A percentile compares a stretch with the other conserved stretches of the same genome.
phyloP scores from a whole-genome alignment of 495 filamentous ascomycete genomes.

The Penicillium robsamsonii region DNA sequence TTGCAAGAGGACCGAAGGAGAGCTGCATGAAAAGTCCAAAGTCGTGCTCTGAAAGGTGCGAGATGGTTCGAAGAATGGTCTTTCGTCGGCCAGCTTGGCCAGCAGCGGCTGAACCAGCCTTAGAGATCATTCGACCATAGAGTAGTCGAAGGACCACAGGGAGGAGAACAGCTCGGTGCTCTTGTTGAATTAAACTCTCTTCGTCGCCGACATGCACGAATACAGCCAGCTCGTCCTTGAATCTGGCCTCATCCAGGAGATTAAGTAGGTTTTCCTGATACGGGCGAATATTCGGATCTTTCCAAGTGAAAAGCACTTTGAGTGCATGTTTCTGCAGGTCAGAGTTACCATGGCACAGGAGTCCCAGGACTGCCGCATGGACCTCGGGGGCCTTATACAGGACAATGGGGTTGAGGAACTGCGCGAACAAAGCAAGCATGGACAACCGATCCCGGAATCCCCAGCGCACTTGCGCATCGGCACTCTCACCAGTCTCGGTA shows the following conservation, averaged over 20 bases:
- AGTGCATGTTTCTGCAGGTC: conserved; percentile 83
- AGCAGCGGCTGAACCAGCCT: conserved; percentile 56
- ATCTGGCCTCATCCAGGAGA: conserved; percentile 84
- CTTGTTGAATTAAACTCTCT: conserved; percentile 68
- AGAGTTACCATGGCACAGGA: conserved; percentile 81
- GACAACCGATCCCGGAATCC: conserved; percentile 73
- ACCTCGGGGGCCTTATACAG: conserved; percentile 77
- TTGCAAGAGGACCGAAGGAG: conserved; percentile 66
- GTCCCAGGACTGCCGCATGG: conserved; percentile 64
- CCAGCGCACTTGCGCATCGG: conserved; percentile 40
- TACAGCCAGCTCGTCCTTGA: conserved; percentile 85
- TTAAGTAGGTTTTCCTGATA: conserved; percentile 88
- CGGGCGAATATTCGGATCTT: conserved; percentile 64
- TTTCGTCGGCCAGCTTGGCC: conserved; percentile 61
- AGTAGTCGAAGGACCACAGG: conserved; percentile 84
- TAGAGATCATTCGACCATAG: conserved; percentile 83
- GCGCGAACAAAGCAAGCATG: conserved; percentile 76
- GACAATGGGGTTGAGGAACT: conserved; percentile 80
- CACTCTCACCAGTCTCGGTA: conserved; percentile 18
- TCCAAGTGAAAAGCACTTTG: conserved; percentile 87
- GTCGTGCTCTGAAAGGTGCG: conserved; percentile 61
- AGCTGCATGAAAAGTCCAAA: conserved; percentile 79
- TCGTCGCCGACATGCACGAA: conserved; percentile 71
- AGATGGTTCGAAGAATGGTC: conserved; percentile 59
- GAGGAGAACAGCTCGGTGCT: conserved; percentile 69